phyloP scores from a whole-genome alignment of 1,139 yeast species.

The Pneumocystis sp. region DNA sequence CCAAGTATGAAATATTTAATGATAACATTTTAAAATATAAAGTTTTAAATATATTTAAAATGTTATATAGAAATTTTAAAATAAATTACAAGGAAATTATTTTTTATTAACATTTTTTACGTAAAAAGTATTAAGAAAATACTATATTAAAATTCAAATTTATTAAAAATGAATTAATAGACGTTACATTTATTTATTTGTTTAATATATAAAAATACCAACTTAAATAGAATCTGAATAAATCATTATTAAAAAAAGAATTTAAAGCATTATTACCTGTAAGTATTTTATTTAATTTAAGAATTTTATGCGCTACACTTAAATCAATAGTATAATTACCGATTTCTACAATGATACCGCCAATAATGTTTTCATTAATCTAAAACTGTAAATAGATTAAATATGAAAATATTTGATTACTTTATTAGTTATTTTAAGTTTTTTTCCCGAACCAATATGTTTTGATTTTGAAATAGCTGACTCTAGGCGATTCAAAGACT shows the following conservation, averaged over 20 bases:
- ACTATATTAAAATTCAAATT: neutral
- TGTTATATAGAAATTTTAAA: no score
- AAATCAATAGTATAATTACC: conserved; percentile 96
- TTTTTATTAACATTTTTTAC: no score
- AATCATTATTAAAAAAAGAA: neutral
- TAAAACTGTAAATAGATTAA: neutral
- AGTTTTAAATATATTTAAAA: no score
- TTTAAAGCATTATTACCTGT: conserved; percentile 27
- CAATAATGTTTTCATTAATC: conserved; percentile 80
- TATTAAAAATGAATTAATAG: neutral
- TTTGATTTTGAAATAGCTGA: conserved; percentile 61
- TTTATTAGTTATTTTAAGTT: conserved; percentile 66
- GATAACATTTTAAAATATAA: no score
- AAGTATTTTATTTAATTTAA: conserved; percentile 78
- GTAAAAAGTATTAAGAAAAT: neutral
- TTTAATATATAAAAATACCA: neutral
- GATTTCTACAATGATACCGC: conserved; percentile 91
- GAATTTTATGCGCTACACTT: conserved; percentile 69
- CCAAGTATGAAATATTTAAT: no score
- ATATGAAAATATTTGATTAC: conserved; percentile 3
- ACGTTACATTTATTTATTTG: neutral
- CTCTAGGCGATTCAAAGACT: conserved; percentile 65
- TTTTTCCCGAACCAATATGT: conserved; percentile 74
- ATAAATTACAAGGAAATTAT: no score
- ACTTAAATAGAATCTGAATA: neutral